Conservation (phyloP, 805 yeast species). For the Nakazawaea pomicola region DNA sequence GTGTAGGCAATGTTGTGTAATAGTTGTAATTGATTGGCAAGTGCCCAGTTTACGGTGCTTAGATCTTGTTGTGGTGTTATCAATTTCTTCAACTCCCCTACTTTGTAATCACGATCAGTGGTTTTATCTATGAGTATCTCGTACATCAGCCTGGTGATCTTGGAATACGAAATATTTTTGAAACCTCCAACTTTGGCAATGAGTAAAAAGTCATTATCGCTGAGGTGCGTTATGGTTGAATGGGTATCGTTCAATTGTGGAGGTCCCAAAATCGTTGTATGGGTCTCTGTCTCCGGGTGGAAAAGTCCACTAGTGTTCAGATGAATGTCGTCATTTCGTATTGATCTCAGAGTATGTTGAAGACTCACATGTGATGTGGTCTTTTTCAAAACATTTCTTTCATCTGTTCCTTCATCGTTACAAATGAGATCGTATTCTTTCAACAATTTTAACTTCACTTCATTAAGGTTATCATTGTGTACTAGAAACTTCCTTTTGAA, state of each 20-base stretch:
- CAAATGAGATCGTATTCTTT: slow-evolving; percentile 35
- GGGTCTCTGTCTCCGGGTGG: slow-evolving; percentile 3
- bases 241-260: neutral
- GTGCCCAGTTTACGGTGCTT: slow-evolving; percentile 21
- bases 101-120: neutral
- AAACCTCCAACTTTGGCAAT: slow-evolving; percentile 12
- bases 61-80: neutral
- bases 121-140: neutral
- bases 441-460: slow-evolving; percentile 42
- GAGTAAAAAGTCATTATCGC: neutral
- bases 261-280: neutral
- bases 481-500: slow-evolving; percentile 43
- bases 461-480: slow-evolving; percentile 56
- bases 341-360: neutral
- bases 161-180: slow-evolving; percentile 7
- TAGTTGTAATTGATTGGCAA: slow-evolving; percentile 20
- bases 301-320: neutral
- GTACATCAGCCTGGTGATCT: neutral
- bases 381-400: slow-evolving; percentile 4
- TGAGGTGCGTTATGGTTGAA: neutral
- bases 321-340: neutral
- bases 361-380: slow-evolving; percentile 7
- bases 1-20: slow-evolving; percentile 14
- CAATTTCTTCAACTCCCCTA: neutral
- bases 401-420: slow-evolving; percentile 21